These are phyloP conservation scores for Leccinum variicolor DNA, from an alignment of 768 basidiomycete species.

Conservation along the genomic window DNA sequence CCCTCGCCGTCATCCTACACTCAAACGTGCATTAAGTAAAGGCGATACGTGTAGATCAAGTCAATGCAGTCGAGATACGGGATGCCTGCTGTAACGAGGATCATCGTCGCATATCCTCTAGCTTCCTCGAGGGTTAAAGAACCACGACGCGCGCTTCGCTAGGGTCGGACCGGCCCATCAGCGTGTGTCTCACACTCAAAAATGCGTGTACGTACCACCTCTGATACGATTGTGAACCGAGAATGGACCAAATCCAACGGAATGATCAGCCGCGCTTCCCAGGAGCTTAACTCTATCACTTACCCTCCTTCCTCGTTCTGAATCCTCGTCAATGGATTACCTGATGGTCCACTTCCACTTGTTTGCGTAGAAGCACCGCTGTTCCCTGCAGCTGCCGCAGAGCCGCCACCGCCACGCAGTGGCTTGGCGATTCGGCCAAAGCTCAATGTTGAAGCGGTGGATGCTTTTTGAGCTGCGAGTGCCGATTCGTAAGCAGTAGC, in stretches of 20 bases:
- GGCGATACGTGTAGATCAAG: slow-evolving; percentile 30
- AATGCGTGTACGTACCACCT: slow-evolving; percentile 29
- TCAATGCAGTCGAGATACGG: slow-evolving; percentile 15
- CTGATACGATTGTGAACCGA: slow-evolving; percentile 23
- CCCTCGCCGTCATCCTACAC: slow-evolving; percentile 9
- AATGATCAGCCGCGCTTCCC: slow-evolving; percentile 15
- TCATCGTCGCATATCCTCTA: slow-evolving; percentile 20
- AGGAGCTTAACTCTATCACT: slow-evolving; percentile 30
- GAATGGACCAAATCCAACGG: slow-evolving; percentile 12
- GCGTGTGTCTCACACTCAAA: slow-evolving; percentile 14
- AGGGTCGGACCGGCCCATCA: slow-evolving; percentile 29
- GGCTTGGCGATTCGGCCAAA: slow-evolving; percentile 98
- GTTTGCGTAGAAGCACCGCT: slow-evolving; percentile 40
- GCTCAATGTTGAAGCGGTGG: slow-evolving; percentile 65
- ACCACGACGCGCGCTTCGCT: slow-evolving; percentile 94
- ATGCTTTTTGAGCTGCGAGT: slow-evolving; percentile 65
- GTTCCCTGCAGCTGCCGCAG: slow-evolving; percentile 36
- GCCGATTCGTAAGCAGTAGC: slow-evolving; percentile 28
- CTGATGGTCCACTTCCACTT: slow-evolving; percentile 41
- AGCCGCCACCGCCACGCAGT: slow-evolving; percentile 87
- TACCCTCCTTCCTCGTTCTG: slow-evolving; percentile 80
- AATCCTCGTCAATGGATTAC: slow-evolving; percentile 65
- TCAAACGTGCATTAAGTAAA: slow-evolving; percentile 20
- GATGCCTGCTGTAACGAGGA: slow-evolving; percentile 11
- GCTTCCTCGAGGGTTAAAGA: slow-evolving; percentile 78